Evolutionary conservation across 768 basidiomycete species (phyloP).

Genomic region (Asterophora parasitica): DNA sequence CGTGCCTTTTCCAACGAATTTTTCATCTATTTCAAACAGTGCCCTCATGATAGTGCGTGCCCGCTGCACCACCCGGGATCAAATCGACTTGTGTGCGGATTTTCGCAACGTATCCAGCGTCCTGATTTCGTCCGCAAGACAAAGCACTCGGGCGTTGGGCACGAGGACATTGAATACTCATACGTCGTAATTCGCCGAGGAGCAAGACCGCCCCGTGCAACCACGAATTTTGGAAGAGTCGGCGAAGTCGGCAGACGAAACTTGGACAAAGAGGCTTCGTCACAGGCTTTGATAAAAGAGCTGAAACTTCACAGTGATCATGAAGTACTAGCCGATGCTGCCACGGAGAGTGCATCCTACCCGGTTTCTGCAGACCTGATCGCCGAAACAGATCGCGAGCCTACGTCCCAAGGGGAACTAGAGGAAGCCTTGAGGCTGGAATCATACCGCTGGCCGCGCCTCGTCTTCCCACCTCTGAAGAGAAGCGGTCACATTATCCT

Average conservation of each 20-base stretch:
- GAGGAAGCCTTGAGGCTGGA: slow-evolving; percentile 60
- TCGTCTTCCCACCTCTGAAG: slow-evolving; percentile 91
- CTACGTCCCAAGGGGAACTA: slow-evolving; percentile 31
- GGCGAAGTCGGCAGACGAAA: slow-evolving; percentile 50
- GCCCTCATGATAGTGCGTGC: slow-evolving; percentile 86
- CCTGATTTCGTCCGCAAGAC: slow-evolving; percentile 83
- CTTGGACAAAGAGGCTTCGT: slow-evolving; percentile 29
- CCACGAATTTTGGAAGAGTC: slow-evolving; percentile 42
- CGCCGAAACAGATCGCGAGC: slow-evolving; percentile 8
- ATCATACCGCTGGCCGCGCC: slow-evolving; percentile 85
- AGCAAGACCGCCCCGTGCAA: slow-evolving; percentile 44
- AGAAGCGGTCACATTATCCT: slow-evolving; percentile 87
- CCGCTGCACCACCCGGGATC: slow-evolving; percentile 64
- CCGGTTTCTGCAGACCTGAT: slow-evolving; percentile 7
- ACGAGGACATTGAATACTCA: slow-evolving; percentile 85
- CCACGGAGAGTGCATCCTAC: slow-evolving; percentile 6
- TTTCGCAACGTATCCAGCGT: slow-evolving; percentile 82
- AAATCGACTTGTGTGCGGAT: slow-evolving; percentile 63
- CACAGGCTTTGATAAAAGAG: slow-evolving; percentile 32
- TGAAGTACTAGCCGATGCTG: slow-evolving; percentile 11
- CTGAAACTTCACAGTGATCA: slow-evolving; percentile 34
- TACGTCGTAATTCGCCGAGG: slow-evolving; percentile 89
- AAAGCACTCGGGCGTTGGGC: slow-evolving; percentile 79
- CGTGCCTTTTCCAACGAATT: slow-evolving; percentile 2
- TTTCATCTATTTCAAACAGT: slow-evolving; percentile 39